A percentile compares a stretch with the other conserved stretches of the same genome.
These are phyloP conservation scores for Mortierella sp. DNA, from an alignment of 371 early-diverging fungal species.

Conservation along the genomic window DNA sequence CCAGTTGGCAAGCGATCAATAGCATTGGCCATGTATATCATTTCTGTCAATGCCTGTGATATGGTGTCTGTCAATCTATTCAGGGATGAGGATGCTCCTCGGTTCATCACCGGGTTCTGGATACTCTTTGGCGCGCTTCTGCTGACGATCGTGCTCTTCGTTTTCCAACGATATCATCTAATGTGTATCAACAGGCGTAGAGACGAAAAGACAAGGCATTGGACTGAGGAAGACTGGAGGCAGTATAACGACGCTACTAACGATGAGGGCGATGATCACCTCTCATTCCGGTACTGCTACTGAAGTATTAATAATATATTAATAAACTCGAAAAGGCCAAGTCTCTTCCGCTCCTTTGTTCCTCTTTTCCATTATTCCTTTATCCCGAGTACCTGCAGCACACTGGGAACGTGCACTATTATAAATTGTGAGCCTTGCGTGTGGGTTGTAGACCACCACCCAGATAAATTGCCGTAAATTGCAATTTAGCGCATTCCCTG, in stretches of 20 bases:
- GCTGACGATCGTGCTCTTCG: conserved; percentile 43
- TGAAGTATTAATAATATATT: neutral
- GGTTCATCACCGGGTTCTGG: conserved; percentile 45
- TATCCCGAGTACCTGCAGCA: neutral
- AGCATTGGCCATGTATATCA: conserved; percentile 58
- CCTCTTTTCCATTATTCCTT: too few species aligned
- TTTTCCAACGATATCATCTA: conserved; percentile 47
- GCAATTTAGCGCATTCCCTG: conserved; percentile 8
- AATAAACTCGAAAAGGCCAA: too few species aligned
- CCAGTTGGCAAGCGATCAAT: conserved; percentile 62
- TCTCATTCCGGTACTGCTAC: conserved; percentile 42
- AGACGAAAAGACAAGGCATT: conserved; percentile 26
- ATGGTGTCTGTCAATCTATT: conserved; percentile 60
- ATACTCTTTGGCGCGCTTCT: conserved; percentile 38
- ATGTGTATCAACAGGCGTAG: conserved; percentile 26
- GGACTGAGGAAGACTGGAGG: conserved; percentile 40
- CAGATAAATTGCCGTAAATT: too few species aligned
- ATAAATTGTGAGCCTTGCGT: neutral
- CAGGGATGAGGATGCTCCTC: conserved; percentile 47
- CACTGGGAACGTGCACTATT: neutral
- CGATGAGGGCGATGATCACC: conserved; percentile 48
- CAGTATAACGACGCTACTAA: conserved; percentile 42
- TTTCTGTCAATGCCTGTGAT: conserved; percentile 56
- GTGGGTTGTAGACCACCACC: too few species aligned
- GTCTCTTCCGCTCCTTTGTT: too few species aligned